These are phyloP conservation scores for Isatis tinctoria DNA, from an alignment of 345 rosid species.

Conservation along the genomic window DNA sequence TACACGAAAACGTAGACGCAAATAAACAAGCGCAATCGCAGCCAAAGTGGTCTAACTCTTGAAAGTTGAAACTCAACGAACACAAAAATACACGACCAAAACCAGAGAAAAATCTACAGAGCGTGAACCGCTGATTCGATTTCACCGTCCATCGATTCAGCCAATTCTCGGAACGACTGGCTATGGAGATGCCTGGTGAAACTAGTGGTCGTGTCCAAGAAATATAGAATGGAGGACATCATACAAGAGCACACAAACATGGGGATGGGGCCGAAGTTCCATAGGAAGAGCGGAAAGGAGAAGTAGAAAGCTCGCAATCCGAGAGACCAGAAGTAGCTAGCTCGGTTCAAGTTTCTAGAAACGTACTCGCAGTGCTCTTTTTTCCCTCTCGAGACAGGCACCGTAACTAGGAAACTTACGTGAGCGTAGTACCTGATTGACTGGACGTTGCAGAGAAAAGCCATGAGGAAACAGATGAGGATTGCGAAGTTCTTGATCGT, in stretches of 20 bases:
- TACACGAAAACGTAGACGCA: neutral
- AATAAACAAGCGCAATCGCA: neutral
- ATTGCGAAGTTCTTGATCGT: constrained; percentile 82
- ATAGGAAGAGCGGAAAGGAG: constrained; percentile 84
- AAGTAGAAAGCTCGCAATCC: constrained; percentile 84
- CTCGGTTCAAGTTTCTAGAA: constrained; percentile 78
- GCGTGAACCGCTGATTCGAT: constrained; percentile 39
- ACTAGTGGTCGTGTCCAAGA: constrained; percentile 76
- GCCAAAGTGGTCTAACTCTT: neutral
- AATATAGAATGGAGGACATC: constrained; percentile 63
- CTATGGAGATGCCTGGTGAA: constrained; percentile 62
- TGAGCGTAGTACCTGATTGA: constrained; percentile 89
- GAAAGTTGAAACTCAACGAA: neutral
- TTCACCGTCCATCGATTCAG: constrained; percentile 27
- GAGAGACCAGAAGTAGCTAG: constrained; percentile 87
- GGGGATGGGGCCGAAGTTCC: constrained; percentile 91
- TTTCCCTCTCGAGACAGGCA: constrained; percentile 53
- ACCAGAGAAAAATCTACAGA: constrained; percentile 10
- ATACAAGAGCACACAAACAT: constrained; percentile 73
- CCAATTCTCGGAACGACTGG: constrained; percentile 38
- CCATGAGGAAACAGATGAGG: constrained; percentile 77
- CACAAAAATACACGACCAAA: neutral
- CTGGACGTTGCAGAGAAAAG: constrained; percentile 92
- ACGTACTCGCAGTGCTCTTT: constrained; percentile 62
- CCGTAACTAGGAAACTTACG: constrained; percentile 71